A percentile compares a stretch with the other conserved stretches of the same genome.
Evolutionary conservation across 1,139 yeast genomes (phyloP).

Genomic region (Diutina scorzettiae): DNA sequence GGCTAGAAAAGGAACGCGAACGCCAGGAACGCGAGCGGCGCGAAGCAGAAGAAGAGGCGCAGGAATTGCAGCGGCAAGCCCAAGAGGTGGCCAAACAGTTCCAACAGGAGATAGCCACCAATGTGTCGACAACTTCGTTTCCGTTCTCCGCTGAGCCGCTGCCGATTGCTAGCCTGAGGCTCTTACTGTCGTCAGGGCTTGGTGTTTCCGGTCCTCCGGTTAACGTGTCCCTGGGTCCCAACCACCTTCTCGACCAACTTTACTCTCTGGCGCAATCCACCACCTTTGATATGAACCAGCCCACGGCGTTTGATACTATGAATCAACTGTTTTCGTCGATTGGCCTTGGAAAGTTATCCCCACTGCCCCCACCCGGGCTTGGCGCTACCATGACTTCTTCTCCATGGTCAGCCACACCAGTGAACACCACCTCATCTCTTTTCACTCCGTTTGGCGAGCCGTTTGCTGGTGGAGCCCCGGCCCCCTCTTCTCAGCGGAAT

Average conservation of each 20-base stretch:
- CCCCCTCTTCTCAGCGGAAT: not conserved
- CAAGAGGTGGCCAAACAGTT: constrained; percentile 1
- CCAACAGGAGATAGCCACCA: constrained; percentile 1
- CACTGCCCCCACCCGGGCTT: constrained; percentile 5
- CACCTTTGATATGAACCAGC: too few relatives aligned
- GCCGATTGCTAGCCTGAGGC: not conserved
- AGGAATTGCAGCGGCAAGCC: constrained; percentile 1
- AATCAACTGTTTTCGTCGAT: not conserved
- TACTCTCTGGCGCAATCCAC: not conserved
- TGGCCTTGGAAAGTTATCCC: not conserved
- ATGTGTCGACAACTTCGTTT: not conserved
- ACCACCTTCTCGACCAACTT: constrained; percentile 2
- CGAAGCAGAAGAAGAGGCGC: constrained; percentile 2
- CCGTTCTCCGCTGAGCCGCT: not conserved
- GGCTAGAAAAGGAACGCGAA: constrained; percentile 12
- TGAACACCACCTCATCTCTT: not conserved
- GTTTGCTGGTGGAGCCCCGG: not conserved
- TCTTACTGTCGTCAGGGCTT: not conserved
- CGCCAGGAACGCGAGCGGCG: constrained; percentile 7
- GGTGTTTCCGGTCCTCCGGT: not conserved
- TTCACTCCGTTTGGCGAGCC: constrained; percentile 2
- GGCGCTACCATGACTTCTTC: not conserved
- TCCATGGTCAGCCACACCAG: not conserved
- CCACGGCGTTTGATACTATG: not conserved
- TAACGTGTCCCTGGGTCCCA: not conserved